These are phyloP conservation scores for Talaromyces nanjingensis DNA, from an alignment of 495 filamentous ascomycete species.

Conservation along the genomic window DNA sequence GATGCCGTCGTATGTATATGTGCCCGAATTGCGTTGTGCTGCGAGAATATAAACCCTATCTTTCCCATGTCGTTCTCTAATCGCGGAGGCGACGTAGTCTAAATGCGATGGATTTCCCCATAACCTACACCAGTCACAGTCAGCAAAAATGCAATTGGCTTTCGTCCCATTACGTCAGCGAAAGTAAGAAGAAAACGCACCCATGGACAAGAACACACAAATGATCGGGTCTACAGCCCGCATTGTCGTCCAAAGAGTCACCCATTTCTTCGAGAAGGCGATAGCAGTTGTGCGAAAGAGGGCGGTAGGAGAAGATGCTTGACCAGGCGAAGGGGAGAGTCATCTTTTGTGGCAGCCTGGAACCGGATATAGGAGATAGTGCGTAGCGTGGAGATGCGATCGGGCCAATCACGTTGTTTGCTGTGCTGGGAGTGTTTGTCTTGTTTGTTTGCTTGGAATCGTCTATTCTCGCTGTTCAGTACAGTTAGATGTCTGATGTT, in stretches of 20 bases:
- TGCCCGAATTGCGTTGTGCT: conserved; percentile 72
- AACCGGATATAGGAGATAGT: background rate
- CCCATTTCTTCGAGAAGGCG: background rate
- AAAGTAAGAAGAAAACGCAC: conserved; percentile 38
- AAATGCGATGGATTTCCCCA: conserved; percentile 93
- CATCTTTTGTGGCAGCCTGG: background rate
- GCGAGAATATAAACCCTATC: conserved; percentile 65
- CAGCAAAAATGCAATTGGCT: no score
- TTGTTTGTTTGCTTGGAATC: background rate
- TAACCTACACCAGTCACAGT: no score
- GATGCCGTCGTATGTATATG: conserved; percentile 90
- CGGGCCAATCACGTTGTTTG: conserved; percentile 3
- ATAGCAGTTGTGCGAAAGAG: background rate
- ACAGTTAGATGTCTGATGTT: background rate
- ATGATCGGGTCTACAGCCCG: conserved; percentile 47
- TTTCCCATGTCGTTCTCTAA: conserved; percentile 58
- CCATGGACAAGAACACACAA: conserved; percentile 95
- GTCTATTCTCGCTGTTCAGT: background rate
- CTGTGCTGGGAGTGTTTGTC: no score
- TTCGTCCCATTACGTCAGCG: background rate
- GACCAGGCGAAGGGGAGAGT: conserved; percentile 3
- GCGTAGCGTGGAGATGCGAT: conserved; percentile 1
- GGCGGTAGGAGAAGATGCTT: background rate
- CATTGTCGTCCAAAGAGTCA: background rate
- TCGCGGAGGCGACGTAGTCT: conserved; percentile 56